A percentile compares a stretch with the other conserved stretches of the same genome.
Conservation (phyloP, 2,329 filamentous ascomycete genomes). For the Acrodontium crateriforme region DNA sequence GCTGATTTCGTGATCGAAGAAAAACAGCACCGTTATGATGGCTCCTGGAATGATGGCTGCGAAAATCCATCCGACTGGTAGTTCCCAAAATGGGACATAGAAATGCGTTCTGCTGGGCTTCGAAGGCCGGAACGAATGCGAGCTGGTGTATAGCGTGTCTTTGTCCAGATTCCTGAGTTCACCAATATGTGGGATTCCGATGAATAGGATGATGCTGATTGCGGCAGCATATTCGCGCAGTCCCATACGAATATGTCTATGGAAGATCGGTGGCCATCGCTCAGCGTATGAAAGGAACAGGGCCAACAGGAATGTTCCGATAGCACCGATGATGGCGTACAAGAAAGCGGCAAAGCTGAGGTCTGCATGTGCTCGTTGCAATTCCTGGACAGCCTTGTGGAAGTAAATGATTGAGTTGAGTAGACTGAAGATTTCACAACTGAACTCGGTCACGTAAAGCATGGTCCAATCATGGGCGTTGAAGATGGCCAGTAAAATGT, state of each 20-base stretch:
- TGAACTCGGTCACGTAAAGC: conserved; percentile 55
- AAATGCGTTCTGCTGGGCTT: conserved; percentile 41
- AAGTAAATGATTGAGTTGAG: conserved; percentile 57
- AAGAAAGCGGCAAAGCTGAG: conserved; percentile 50
- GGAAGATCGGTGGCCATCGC: conserved; percentile 47
- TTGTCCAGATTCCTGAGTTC: conserved; percentile 46
- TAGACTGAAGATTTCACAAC: conserved; percentile 52
- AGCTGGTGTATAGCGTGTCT: conserved; percentile 42
- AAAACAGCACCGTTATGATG: conserved; percentile 55
- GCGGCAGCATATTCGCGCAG: conserved; percentile 51
- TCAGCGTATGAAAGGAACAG: conserved; percentile 48
- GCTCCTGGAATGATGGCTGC: conserved; percentile 47
- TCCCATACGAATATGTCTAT: conserved; percentile 46
- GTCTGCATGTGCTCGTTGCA: conserved; percentile 42
- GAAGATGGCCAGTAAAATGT: conserved; percentile 48
- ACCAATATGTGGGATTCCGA: conserved; percentile 47
- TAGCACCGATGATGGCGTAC: conserved; percentile 49
- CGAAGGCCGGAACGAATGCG: conserved; percentile 40
- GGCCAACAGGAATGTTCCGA: conserved; percentile 49
- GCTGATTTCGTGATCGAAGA: conserved; percentile 57
- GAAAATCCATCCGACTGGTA: conserved; percentile 46
- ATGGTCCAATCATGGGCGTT: conserved; percentile 61
- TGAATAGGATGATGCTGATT: conserved; percentile 52
- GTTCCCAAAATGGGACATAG: conserved; percentile 50
- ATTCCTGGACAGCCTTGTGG: conserved; percentile 51